Evolutionary conservation across 257 asterid genomes (phyloP), one percentile per base, ranked within the genome.

Genomic region (Salvia rosmarinus): DNA sequence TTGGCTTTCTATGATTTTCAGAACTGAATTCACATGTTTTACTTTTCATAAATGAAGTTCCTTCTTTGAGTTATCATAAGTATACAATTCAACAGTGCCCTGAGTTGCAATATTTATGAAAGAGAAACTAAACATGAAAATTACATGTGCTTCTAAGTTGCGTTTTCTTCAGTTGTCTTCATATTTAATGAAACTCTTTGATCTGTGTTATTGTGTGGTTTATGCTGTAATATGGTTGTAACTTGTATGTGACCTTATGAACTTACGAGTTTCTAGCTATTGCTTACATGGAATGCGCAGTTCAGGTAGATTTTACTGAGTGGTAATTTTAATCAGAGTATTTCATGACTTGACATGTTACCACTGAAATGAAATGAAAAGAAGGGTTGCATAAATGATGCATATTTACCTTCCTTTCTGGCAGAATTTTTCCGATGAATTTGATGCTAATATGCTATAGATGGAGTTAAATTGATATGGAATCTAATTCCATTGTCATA

Each of bases 151-250:
- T 67, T 51, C 37, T 61, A n/a, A 70, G 39, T 16, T 40, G 37
- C 40, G 40, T 25, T 52, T 65, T 67, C 34, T 55, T 49, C 68
- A 46, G 6, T 68, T 56, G 7, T 43, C 64, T 35, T 62, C 63
- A 55, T 47, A 63, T 76, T 71, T 73, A 64, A 56, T 76, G 51
- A 69, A 65, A 50, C 58, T 17, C 66, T 49, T 73, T 34, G 65
- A 52, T 69, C 69, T 77, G 68, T 52, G 32, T n/a, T 55, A 10
- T 34, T 67, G 42, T 71, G 74, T 34, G 46, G 32, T 73, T 8
- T 76, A 25, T 39, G 40, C 21, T 19, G 56, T 68, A 32, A 61
- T 25, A 6, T 73, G 60, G 46, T 32, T 66, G 12, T 39, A 39
- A 39, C 44, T 39, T 39, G 52, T 37, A 13, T 40, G 28, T 46